Evolutionary conservation across 2,329 filamentous ascomycete species (phyloP).

Genomic region (Sporothrix protearum): DNA sequence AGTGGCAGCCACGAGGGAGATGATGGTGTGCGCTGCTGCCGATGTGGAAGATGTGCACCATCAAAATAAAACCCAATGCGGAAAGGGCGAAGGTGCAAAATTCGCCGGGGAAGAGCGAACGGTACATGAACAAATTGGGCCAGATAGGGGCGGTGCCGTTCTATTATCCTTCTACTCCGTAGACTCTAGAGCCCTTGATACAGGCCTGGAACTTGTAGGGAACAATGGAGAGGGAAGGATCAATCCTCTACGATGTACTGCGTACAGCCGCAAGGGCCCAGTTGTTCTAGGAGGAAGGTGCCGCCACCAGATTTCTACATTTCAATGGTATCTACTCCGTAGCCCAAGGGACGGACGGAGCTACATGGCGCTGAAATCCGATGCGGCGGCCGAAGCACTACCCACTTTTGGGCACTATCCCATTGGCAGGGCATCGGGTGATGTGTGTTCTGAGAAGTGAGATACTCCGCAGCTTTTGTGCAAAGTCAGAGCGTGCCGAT

Average conservation of each 20-base stretch:
- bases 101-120: background rate
- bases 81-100: background rate
- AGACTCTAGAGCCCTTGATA: background rate
- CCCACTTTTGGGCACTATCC: background rate
- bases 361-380: background rate
- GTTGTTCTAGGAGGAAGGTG: background rate
- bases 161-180: background rate
- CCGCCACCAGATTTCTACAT: background rate
- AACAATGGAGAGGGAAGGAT: background rate
- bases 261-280: background rate
- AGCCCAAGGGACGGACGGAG: background rate
- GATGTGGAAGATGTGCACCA: background rate
- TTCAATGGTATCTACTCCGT: too few relatives aligned
- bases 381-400: background rate
- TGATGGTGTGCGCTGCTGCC: background rate
- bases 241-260: background rate
- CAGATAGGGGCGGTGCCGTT: background rate
- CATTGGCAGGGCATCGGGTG: background rate
- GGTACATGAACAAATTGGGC: background rate
- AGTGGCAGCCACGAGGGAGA: background rate
- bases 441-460: background rate
- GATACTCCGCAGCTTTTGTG: background rate
- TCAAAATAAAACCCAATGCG: background rate
- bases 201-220: background rate
- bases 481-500: background rate